These are phyloP conservation scores for Aspergillus ustus DNA, from an alignment of 2,329 filamentous ascomycete species.

Conservation along the genomic window DNA sequence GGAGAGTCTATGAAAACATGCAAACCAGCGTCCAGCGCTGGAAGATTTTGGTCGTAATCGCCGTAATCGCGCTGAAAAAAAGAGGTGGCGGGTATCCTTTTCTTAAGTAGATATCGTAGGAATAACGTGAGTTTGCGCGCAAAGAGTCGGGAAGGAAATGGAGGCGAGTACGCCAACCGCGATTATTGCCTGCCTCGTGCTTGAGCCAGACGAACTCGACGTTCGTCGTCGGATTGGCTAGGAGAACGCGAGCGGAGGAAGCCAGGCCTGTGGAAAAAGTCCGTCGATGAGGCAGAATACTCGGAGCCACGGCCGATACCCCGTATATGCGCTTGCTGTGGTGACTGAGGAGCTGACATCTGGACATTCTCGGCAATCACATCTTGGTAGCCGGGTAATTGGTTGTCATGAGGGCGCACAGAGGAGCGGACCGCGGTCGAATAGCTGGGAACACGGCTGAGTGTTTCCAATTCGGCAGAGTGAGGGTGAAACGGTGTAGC, in stretches of 20 bases:
- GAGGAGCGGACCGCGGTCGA: constrained; percentile 72
- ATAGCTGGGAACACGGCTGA: constrained; percentile 78
- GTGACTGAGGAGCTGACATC: constrained; percentile 38
- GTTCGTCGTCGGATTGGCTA: constrained; percentile 42
- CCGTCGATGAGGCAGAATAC: constrained; percentile 22
- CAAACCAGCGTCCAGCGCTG: constrained; percentile 24
- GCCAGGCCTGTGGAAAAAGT: constrained; percentile 24
- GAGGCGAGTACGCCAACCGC: neutral
- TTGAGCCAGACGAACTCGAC: constrained; percentile 46
- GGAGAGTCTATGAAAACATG: constrained; percentile 18
- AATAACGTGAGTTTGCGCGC: constrained; percentile 5
- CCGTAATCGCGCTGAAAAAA: constrained; percentile 6
- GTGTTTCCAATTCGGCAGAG: constrained; percentile 63
- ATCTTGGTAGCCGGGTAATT: constrained; percentile 70
- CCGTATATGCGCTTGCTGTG: constrained; percentile 45
- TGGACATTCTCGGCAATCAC: constrained; percentile 46
- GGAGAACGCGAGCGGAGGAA: constrained; percentile 31
- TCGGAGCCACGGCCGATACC: constrained; percentile 40
- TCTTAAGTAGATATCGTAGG: neutral
- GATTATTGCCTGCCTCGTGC: constrained; percentile 39
- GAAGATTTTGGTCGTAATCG: neutral
- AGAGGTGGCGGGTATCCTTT: constrained; percentile 10
- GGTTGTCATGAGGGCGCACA: constrained; percentile 57
- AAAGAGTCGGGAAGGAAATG: neutral
- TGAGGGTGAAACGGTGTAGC: constrained; percentile 47